A percentile compares a stretch with the other conserved stretches of the same genome.
These are phyloP conservation scores for Penicillium sp. DNA, from an alignment of 2,329 filamentous ascomycete species.

Conservation along the genomic window DNA sequence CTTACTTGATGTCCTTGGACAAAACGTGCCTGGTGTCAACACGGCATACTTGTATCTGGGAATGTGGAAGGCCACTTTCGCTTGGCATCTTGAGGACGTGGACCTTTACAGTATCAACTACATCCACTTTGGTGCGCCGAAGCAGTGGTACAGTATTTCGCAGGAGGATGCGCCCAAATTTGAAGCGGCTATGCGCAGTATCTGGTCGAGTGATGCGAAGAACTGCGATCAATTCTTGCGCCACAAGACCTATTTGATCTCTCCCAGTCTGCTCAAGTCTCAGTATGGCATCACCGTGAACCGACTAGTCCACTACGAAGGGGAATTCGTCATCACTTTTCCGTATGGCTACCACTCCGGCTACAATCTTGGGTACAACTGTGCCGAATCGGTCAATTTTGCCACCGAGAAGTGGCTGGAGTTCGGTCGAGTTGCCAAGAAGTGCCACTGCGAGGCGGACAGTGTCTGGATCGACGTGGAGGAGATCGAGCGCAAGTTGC, in stretches of 20 bases:
- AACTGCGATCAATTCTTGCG: slow-evolving; percentile 92
- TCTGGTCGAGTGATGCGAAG: slow-evolving; percentile 93
- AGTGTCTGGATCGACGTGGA: slow-evolving; percentile 98
- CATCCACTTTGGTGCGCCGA: slow-evolving; percentile 95
- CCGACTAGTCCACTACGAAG: slow-evolving; percentile 88
- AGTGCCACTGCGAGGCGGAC: slow-evolving; percentile 93
- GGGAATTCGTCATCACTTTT: slow-evolving; percentile 97
- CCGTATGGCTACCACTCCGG: slow-evolving; percentile 98
- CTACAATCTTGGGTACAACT: slow-evolving; percentile 97
- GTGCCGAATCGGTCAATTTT: slow-evolving; percentile 97
- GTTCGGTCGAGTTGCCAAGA: slow-evolving; percentile 91
- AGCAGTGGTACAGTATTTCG: slow-evolving; percentile 99
- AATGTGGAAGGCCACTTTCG: slow-evolving; percentile 99
- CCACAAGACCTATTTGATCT: slow-evolving; percentile 96
- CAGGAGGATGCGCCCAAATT: slow-evolving; percentile 90
- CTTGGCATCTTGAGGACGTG: slow-evolving; percentile 97
- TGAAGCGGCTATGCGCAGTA: slow-evolving; percentile 76
- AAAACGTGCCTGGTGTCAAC: slow-evolving; percentile 95
- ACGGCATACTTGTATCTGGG: slow-evolving; percentile 96
- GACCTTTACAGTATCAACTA: slow-evolving; percentile 99
- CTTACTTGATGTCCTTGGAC: slow-evolving; percentile 84
- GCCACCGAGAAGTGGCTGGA: slow-evolving; percentile 92
- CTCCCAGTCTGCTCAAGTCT: slow-evolving; percentile 76
- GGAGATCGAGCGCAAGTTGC: slow-evolving; percentile 88
- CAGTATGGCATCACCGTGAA: slow-evolving; percentile 96